phyloP scores from a whole-genome alignment of 352 stramenopile species.

The Aphanomyces cochlioides region DNA sequence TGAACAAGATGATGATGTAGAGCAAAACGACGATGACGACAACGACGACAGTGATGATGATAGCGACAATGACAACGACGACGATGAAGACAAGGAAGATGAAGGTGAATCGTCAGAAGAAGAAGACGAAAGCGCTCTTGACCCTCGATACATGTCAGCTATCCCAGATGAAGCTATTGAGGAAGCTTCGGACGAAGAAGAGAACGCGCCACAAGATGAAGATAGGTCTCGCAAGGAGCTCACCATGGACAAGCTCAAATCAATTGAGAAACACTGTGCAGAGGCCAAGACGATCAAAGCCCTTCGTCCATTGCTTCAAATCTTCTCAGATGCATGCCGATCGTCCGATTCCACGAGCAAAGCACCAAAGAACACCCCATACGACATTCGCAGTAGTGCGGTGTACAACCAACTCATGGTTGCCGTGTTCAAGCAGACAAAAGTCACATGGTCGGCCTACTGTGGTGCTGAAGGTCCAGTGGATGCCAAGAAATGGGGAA shows the following conservation, averaged over 20 bases:
- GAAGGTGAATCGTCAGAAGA: conserved; percentile 72
- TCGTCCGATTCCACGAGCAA: conserved; percentile 81
- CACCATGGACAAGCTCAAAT: conserved; percentile 66
- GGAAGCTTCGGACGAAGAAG: conserved; percentile 39
- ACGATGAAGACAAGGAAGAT: conserved; percentile 37
- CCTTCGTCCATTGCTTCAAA: conserved; percentile 89
- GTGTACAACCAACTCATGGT: conserved; percentile 96
- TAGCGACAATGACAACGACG: conserved; percentile 33
- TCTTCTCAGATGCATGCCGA: conserved; percentile 93
- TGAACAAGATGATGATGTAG: not conserved
- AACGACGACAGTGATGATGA: conserved; percentile 29
- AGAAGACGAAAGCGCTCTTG: conserved; percentile 73
- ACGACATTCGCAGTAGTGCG: conserved; percentile 89
- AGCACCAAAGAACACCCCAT: conserved; percentile 77
- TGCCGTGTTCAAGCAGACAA: conserved; percentile 85
- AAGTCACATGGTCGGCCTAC: conserved; percentile 32
- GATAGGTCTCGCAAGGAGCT: conserved; percentile 35
- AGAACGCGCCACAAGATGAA: conserved; percentile 1
- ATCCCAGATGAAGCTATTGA: conserved; percentile 33
- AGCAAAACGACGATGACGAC: conserved; percentile 11
- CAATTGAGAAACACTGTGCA: conserved; percentile 88
- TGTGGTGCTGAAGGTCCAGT: conserved; percentile 3
- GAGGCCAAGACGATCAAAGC: conserved; percentile 81
- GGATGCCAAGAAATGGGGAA: conserved; percentile 33
- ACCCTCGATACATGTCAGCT: conserved; percentile 70